phyloP scores from a whole-genome alignment of 805 yeast genomes.

The Pichia deserticola region DNA sequence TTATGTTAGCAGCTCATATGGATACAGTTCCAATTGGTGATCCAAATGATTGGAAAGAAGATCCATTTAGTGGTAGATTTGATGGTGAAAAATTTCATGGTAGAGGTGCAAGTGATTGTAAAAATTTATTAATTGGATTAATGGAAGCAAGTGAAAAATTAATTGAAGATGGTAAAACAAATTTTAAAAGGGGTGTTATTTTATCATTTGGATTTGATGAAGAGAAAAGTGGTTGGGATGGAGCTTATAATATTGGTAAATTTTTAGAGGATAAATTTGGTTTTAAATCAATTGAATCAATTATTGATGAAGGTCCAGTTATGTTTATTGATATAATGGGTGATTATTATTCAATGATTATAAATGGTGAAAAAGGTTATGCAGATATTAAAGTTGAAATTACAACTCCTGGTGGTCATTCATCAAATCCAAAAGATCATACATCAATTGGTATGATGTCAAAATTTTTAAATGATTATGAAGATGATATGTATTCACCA shows the following conservation, averaged over 20 bases:
- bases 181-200: slow-evolving; percentile 52
- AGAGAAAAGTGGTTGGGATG: slow-evolving; percentile 57
- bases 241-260: slow-evolving; percentile 49
- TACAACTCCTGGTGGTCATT: slow-evolving; percentile 51
- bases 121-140: slow-evolving; percentile 57
- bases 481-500: slow-evolving; percentile 46
- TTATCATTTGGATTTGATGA: slow-evolving; percentile 75
- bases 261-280: slow-evolving; percentile 52
- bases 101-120: slow-evolving; percentile 73
- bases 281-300: slow-evolving; percentile 45
- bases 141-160: slow-evolving; percentile 59
- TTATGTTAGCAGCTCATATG: slow-evolving; percentile 67
- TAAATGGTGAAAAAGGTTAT: slow-evolving; percentile 36
- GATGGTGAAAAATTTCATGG: slow-evolving; percentile 69
- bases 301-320: slow-evolving; percentile 51
- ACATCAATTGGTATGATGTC: slow-evolving; percentile 72
- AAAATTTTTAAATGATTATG: slow-evolving; percentile 49
- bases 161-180: slow-evolving; percentile 39
- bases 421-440: slow-evolving; percentile 57
- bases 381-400: slow-evolving; percentile 39
- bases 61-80: slow-evolving; percentile 59
- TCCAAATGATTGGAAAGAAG: slow-evolving; percentile 50
- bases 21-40: slow-evolving; percentile 75
- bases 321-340: slow-evolving; percentile 37
- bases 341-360: slow-evolving; percentile 13